Evolutionary conservation across 179 eudicot species (phyloP).

Genomic region (Sideroxylon spinosum): DNA sequence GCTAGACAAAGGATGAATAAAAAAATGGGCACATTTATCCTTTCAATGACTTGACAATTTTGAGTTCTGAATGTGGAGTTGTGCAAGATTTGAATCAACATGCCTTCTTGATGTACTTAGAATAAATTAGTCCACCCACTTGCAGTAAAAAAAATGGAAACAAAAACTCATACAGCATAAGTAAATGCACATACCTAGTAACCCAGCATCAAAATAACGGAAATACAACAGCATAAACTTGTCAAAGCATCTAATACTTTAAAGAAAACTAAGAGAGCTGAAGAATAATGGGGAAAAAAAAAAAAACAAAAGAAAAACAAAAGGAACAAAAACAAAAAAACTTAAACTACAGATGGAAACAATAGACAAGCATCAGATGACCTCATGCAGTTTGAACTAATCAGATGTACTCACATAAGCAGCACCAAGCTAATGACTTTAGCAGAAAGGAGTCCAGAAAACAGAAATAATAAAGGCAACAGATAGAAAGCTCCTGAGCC

Average conservation of each 20-base stretch:
- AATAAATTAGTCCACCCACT: neutral
- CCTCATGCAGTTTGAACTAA: neutral
- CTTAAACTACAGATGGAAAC: no score
- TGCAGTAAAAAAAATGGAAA: neutral
- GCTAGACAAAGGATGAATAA: neutral
- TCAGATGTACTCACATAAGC: constrained; percentile 64
- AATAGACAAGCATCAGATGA: neutral
- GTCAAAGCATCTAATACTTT: neutral
- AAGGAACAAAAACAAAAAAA: no score
- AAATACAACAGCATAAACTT: constrained; percentile 9
- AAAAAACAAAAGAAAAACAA: no score
- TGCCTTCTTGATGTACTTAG: neutral
- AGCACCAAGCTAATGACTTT: constrained; percentile 67
- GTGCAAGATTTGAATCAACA: neutral
- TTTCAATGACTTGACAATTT: neutral
- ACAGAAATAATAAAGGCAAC: constrained; percentile 78
- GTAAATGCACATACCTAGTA: neutral
- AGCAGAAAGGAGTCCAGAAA: constrained; percentile 54
- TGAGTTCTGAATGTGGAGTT: neutral
- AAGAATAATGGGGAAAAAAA: no score
- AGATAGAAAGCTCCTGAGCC: constrained; percentile 65
- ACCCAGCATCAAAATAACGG: constrained; percentile 1
- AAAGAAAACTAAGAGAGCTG: no score
- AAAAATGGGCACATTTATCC: neutral
- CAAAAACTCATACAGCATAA: neutral